Evolutionary conservation across 75 land plant genomes (phyloP), one percentile per base, ranked within the genome.

Genomic region (Picea glauca): DNA sequence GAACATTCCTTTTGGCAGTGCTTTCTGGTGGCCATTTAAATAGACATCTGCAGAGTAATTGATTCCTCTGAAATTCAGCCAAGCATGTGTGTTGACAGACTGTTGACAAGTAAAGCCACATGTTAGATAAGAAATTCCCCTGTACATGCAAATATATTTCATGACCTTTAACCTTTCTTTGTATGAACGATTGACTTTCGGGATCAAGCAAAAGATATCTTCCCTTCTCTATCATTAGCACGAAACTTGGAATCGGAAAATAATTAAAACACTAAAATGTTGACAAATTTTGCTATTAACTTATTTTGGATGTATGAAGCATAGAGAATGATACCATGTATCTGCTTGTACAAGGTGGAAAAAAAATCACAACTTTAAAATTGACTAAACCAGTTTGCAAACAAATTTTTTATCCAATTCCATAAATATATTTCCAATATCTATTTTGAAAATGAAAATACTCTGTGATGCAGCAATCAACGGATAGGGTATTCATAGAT

Each of bases 1-100:
- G 77, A 96, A 96, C 99, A 96, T 96, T 75, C 98, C 99, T 78
- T 90, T 90, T 5, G 92, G 89, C 17, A 96, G 86, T 56, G 84
- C 81, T 74, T 86, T 82, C 75, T 86, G 88, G 78, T 89, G 89
- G 31, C 99, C 99, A 87, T 96, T 96, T 14, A 96, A 60, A 76
- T 87, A 96, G 12, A 96, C 91, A 31, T 96, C 98, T 17, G 91
- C 99, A 63, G 90, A 90, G 76, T 96, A 96, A 62, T 96, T 96
- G 58, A 94, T 86, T 54, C 88, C 99, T 78, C 99, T 92, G 75
- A 96, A 96, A 46, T 92, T 88, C 78, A 96, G 80, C 88, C 91
- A 89, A 26, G 88, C 85, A 77, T 87, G 92, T 64, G 90, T 88
- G 84, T 85, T 84, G 66, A 68, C 82, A 73, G 83, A 65, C 94